Percentiles rank a stretch among this genome's conserved stretches.
Conservation (phyloP, 1,139 yeast genomes). For the Zygotorulaspora mrakii region DNA sequence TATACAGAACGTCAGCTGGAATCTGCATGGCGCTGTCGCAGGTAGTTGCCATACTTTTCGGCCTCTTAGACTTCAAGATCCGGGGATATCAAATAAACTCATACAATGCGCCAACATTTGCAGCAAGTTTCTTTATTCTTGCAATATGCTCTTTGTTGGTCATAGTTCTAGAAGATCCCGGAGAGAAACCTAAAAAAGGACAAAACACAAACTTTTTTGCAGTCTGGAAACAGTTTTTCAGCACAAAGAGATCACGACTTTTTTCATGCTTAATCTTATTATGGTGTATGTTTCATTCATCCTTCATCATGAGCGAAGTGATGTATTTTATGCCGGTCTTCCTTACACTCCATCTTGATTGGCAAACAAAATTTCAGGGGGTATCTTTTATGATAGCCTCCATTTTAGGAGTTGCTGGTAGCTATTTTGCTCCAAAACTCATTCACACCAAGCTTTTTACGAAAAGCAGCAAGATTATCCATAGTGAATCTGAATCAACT, state of each 20-base stretch:
- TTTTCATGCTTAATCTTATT: constrained; percentile 7
- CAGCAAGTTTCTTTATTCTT: constrained; percentile 9
- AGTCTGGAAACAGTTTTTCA: constrained; percentile 8
- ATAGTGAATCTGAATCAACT: constrained; percentile 1
- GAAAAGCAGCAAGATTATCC: constrained; percentile 1
- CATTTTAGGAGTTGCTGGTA: constrained; percentile 11
- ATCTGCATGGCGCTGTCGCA: constrained; percentile 12
- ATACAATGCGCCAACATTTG: constrained; percentile 13
- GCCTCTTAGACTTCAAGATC: constrained; percentile 7
- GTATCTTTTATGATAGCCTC: constrained; percentile 12
- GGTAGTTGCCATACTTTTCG: constrained; percentile 10
- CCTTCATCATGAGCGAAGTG: constrained; percentile 13
- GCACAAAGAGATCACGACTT: constrained; percentile 3
- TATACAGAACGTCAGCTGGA: constrained; percentile 12
- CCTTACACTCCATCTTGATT: constrained; percentile 6
- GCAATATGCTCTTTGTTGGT: constrained; percentile 5
- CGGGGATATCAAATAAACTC: constrained; percentile 9
- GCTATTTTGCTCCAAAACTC: constrained; percentile 12
- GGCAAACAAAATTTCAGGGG: constrained; percentile 11
- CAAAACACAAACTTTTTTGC: not conserved
- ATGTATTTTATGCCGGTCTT: constrained; percentile 12
- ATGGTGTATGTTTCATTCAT: constrained; percentile 12
- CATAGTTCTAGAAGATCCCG: constrained; percentile 8
- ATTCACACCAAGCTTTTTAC: not conserved
- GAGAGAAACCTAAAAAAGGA: not conserved